These are phyloP conservation scores for Pyrenochaeta sp. DNA, from an alignment of 2,329 filamentous ascomycete genomes.

Conservation along the genomic window DNA sequence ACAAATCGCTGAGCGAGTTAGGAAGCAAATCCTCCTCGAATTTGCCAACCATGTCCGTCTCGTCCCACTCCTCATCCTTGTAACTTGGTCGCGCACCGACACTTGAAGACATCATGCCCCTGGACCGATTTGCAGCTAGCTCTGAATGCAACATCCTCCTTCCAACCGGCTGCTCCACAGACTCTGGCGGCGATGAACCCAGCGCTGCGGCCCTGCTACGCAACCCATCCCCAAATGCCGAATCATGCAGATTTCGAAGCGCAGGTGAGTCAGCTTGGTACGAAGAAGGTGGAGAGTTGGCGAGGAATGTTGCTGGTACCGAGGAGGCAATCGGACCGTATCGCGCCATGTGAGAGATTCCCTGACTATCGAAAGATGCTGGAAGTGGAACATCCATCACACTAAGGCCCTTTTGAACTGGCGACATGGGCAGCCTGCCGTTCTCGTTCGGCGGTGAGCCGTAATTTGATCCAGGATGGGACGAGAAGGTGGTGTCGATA, in stretches of 20 bases:
- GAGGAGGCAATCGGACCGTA: slow-evolving; percentile 92
- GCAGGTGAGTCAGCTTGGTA: slow-evolving; percentile 68
- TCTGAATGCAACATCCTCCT: slow-evolving; percentile 71
- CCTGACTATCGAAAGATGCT: slow-evolving; percentile 95
- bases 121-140: slow-evolving; percentile 63
- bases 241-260: slow-evolving; percentile 69
- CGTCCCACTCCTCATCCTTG: slow-evolving; percentile 63
- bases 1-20: slow-evolving; percentile 69
- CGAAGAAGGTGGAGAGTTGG: slow-evolving; percentile 79
- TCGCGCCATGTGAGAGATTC: slow-evolving; percentile 88
- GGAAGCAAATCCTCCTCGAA: slow-evolving; percentile 93
- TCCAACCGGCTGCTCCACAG: slow-evolving; percentile 69
- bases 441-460: slow-evolving; percentile 81
- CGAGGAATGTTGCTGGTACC: slow-evolving; percentile 89
- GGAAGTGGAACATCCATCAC: slow-evolving; percentile 92
- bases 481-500: slow-evolving; percentile 67
- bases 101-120: slow-evolving; percentile 68
- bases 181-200: slow-evolving; percentile 66
- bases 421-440: slow-evolving; percentile 77
- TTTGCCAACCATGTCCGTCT: slow-evolving; percentile 65
- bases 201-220: slow-evolving; percentile 57
- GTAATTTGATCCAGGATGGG: slow-evolving; percentile 70
- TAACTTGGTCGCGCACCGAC: slow-evolving; percentile 58
- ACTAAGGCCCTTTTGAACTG: slow-evolving; percentile 77
- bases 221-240: slow-evolving; percentile 75